These are phyloP conservation scores for Trichoderma guizhouense DNA, from an alignment of 2,329 filamentous ascomycete genomes.

Conservation along the genomic window DNA sequence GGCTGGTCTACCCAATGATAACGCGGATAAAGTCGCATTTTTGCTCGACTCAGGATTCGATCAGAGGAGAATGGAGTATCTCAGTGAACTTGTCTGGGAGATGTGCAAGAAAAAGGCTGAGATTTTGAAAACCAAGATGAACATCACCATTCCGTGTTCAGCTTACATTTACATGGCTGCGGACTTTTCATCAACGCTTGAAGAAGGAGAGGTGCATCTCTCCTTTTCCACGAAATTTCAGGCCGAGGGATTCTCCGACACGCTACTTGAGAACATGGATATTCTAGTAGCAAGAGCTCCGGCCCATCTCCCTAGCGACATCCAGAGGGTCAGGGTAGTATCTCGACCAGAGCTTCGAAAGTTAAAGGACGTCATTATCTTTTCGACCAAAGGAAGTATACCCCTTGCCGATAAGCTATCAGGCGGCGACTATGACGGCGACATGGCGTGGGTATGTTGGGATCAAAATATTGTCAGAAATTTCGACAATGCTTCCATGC, in stretches of 20 bases:
- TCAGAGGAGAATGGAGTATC: slow-evolving; percentile 43
- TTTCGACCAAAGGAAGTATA: slow-evolving; percentile 58
- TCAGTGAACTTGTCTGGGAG: slow-evolving; percentile 46
- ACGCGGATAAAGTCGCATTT: slow-evolving; percentile 50
- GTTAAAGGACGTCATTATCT: slow-evolving; percentile 77
- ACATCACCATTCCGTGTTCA: slow-evolving; percentile 59
- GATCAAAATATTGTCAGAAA: slow-evolving; percentile 61
- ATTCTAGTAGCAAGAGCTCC: slow-evolving; percentile 68
- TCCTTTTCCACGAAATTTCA: slow-evolving; percentile 66
- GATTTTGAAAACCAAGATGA: slow-evolving; percentile 52
- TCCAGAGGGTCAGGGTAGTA: slow-evolving; percentile 64
- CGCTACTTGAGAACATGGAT: slow-evolving; percentile 53
- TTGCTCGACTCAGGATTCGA: slow-evolving; percentile 61
- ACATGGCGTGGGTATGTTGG: slow-evolving; percentile 76
- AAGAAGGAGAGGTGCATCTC: slow-evolving; percentile 65
- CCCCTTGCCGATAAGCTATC: slow-evolving; percentile 69
- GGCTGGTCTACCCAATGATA: slow-evolving; percentile 48
- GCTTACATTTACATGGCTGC: slow-evolving; percentile 64
- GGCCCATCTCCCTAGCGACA: slow-evolving; percentile 66
- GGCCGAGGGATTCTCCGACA: slow-evolving; percentile 50
- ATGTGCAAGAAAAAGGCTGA: slow-evolving; percentile 53
- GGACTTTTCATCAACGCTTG: slow-evolving; percentile 59
- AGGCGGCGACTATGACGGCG: slow-evolving; percentile 79
- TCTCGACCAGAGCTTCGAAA: slow-evolving; percentile 59
- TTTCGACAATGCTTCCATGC: slow-evolving; percentile 58